phyloP scores from a whole-genome alignment of 257 asterid genomes.

The Hygrophila difformis region DNA sequence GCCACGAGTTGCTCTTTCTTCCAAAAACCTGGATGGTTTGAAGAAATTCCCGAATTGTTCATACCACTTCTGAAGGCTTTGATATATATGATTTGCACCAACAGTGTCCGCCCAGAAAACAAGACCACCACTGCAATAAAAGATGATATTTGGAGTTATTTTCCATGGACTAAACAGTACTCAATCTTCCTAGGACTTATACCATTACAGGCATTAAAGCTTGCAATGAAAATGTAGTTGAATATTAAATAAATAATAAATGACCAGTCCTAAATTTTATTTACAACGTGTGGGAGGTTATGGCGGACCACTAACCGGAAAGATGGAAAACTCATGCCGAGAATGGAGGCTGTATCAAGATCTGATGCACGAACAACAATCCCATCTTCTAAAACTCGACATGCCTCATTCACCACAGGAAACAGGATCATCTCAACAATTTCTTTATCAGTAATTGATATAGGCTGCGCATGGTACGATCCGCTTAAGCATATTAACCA shows the following conservation, averaged over 20 bases:
- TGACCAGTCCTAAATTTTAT: background rate
- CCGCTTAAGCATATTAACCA: too few species aligned
- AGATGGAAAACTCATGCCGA: slow-evolving; percentile 97
- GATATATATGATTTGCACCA: slow-evolving; percentile 69
- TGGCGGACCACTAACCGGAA: slow-evolving; percentile 58
- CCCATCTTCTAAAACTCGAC: slow-evolving; percentile 86
- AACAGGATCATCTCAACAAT: slow-evolving; percentile 86
- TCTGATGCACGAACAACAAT: slow-evolving; percentile 85
- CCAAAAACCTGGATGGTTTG: slow-evolving; percentile 72
- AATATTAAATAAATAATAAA: background rate
- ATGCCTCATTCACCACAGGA: slow-evolving; percentile 94
- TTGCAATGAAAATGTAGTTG: background rate
- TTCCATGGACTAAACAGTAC: background rate
- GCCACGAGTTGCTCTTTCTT: slow-evolving; percentile 84
- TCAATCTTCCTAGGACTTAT: background rate
- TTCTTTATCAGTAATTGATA: slow-evolving; percentile 76
- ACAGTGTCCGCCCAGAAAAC: slow-evolving; percentile 92
- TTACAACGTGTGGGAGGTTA: background rate
- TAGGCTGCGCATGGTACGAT: slow-evolving; percentile 55
- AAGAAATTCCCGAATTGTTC: slow-evolving; percentile 64
- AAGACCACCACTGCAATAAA: slow-evolving; percentile 77
- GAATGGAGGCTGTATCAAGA: slow-evolving; percentile 84
- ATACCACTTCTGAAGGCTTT: slow-evolving; percentile 73
- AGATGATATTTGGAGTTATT: too few species aligned
- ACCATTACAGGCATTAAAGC: too few species aligned